phyloP scores from a whole-genome alignment of 2,329 filamentous ascomycete species.

The Fusarium sp. region DNA sequence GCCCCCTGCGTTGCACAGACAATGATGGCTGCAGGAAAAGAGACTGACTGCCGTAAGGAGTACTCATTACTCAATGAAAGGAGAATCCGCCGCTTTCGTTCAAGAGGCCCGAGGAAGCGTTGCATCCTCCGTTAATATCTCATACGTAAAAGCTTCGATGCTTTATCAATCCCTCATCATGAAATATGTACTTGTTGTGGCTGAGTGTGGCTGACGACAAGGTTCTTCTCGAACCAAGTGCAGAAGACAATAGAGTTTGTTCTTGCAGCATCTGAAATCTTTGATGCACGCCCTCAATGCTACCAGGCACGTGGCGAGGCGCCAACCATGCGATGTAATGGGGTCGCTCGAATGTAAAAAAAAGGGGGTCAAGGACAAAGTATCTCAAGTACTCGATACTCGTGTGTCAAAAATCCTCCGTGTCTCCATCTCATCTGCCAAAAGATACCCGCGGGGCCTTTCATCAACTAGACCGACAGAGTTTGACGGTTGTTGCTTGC shows the following conservation, averaged over 20 bases:
- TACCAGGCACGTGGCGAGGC: slow-evolving; percentile 37
- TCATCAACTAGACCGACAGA: slow-evolving; percentile 4
- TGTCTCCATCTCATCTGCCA: not conserved
- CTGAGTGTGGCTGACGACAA: slow-evolving; percentile 21
- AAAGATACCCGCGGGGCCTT: not conserved
- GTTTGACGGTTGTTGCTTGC: slow-evolving; percentile 4
- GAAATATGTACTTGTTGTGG: slow-evolving; percentile 5
- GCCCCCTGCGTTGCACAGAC: slow-evolving; percentile 26
- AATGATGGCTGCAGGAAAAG: not conserved
- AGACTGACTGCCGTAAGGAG: not conserved
- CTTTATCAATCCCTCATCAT: not conserved
- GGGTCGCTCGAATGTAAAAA: not conserved
- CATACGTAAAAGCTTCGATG: slow-evolving; percentile 19
- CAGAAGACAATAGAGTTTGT: slow-evolving; percentile 23
- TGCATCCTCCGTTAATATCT: slow-evolving; percentile 1
- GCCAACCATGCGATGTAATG: slow-evolving; percentile 24
- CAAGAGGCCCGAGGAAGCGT: not conserved
- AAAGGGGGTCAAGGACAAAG: slow-evolving; percentile 14
- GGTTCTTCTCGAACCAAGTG: slow-evolving; percentile 22
- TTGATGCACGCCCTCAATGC: slow-evolving; percentile 21
- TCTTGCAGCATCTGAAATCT: slow-evolving; percentile 9
- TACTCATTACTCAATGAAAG: not conserved
- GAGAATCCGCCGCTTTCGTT: not conserved
- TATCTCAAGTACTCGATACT: slow-evolving; percentile 33
- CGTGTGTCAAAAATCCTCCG: slow-evolving; percentile 1